phyloP scores from a whole-genome alignment of 768 basidiomycete genomes.

The Gloeopeniophorella convolvens region DNA sequence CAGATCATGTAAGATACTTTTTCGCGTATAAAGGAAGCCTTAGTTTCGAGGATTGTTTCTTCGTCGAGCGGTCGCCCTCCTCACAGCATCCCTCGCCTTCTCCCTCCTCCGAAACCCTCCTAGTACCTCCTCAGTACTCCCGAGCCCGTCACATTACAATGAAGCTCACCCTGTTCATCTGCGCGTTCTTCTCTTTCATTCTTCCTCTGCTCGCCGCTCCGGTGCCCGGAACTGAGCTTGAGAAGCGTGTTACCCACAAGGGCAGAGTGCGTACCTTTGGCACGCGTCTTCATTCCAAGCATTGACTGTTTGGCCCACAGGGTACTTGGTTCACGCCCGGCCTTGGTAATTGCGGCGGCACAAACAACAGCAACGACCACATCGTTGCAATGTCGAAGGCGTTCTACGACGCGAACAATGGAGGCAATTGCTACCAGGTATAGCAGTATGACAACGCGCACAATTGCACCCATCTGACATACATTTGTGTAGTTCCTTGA shows the following conservation, averaged over 20 bases:
- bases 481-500: slow-evolving; percentile 2
- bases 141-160: slow-evolving; percentile 30
- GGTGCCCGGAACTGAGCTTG: slow-evolving; percentile 35
- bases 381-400: slow-evolving; percentile 15
- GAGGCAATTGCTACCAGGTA: slow-evolving; percentile 16
- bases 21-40: slow-evolving; percentile 15
- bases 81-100: slow-evolving; percentile 15
- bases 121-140: neutral
- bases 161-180: slow-evolving; percentile 32
- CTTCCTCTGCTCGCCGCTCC: slow-evolving; percentile 41
- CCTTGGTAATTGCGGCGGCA: slow-evolving; percentile 16
- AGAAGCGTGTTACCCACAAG: slow-evolving; percentile 45
- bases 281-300: neutral
- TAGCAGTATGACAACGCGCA: neutral
- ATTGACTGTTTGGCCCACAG: slow-evolving; percentile 7
- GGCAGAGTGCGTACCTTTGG: slow-evolving; percentile 46
- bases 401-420: slow-evolving; percentile 6
- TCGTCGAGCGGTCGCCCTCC: slow-evolving; percentile 22
- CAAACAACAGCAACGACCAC: neutral
- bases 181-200: slow-evolving; percentile 38
- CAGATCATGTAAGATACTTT: slow-evolving; percentile 16
- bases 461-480: neutral
- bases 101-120: slow-evolving; percentile 2
- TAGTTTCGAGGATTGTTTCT: neutral
- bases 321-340: slow-evolving; percentile 15